phyloP scores from a whole-genome alignment of 306 rosid genomes.

The Sphenostylis stenocarpa region DNA sequence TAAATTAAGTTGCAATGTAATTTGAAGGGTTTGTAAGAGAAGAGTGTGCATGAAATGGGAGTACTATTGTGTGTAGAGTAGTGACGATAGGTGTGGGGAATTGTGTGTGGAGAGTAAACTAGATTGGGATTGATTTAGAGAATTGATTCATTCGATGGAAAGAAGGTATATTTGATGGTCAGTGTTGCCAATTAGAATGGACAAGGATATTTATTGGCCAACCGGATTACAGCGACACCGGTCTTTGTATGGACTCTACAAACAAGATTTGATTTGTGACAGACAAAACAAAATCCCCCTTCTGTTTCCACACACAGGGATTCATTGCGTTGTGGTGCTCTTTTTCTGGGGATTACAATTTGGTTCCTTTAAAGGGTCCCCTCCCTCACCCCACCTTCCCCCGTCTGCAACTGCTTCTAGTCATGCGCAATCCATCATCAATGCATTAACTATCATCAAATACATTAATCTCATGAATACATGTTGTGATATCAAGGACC shows the following conservation, averaged over 20 bases:
- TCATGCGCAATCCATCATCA: conserved; percentile 28
- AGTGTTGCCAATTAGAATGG: conserved; percentile 56
- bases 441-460: too few relatives aligned
- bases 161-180: conserved; percentile 44
- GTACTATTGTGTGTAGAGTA: too few relatives aligned
- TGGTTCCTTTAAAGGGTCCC: conserved; percentile 33
- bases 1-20: too few relatives aligned
- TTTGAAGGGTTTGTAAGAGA: too few relatives aligned
- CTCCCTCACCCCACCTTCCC: conserved; percentile 25
- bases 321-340: conserved; percentile 2
- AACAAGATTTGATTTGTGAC: conserved; percentile 17
- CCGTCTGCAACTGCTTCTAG: conserved; percentile 31
- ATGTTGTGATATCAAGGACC: not conserved
- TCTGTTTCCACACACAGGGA: conserved; percentile 44
- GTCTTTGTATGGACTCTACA: conserved; percentile 43
- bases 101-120: not conserved
- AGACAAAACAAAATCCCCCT: conserved; percentile 38
- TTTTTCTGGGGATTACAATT: conserved; percentile 37
- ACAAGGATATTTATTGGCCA: conserved; percentile 63
- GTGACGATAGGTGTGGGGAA: not conserved
- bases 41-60: not conserved
- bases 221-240: conserved; percentile 52
- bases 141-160: not conserved
- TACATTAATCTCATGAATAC: too few relatives aligned
- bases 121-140: not conserved